These are phyloP conservation scores for Gremmenia infestans DNA, from an alignment of 2,329 filamentous ascomycete species.

Conservation along the genomic window DNA sequence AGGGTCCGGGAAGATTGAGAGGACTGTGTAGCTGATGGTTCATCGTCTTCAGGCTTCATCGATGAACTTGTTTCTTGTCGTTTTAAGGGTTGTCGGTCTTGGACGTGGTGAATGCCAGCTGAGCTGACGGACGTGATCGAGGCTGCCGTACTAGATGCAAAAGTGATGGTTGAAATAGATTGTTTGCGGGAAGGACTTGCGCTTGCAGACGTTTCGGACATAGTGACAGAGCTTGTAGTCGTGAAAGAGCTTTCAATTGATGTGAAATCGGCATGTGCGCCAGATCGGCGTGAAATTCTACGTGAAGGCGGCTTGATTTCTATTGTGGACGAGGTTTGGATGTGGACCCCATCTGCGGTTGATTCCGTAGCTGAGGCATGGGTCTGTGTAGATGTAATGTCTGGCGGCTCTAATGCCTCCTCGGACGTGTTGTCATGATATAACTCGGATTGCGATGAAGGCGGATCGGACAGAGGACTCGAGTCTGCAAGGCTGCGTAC, in stretches of 20 bases:
- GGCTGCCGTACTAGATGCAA: neutral
- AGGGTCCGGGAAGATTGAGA: constrained; percentile 32
- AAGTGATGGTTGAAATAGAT: neutral
- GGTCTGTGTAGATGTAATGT: neutral
- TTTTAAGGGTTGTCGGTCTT: constrained; percentile 2
- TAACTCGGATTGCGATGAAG: neutral
- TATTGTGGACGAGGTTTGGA: neutral
- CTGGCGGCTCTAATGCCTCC: neutral
- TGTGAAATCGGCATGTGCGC: neutral
- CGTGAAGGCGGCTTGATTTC: neutral
- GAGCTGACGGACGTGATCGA: neutral
- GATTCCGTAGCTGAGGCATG: neutral
- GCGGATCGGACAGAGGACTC: neutral
- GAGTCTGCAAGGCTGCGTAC: neutral
- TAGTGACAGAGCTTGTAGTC: neutral
- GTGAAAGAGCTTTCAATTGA: neutral
- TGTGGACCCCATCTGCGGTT: neutral
- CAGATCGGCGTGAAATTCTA: neutral
- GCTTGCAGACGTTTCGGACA: neutral
- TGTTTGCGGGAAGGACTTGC: neutral
- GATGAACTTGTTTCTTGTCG: constrained; percentile 10
- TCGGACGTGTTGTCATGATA: neutral
- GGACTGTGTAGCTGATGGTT: constrained; percentile 13
- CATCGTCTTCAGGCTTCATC: constrained; percentile 8
- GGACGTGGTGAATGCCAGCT: neutral